These are phyloP conservation scores for Nothomitra cinnamomea DNA, from an alignment of 2,329 filamentous ascomycete species.

Conservation along the genomic window DNA sequence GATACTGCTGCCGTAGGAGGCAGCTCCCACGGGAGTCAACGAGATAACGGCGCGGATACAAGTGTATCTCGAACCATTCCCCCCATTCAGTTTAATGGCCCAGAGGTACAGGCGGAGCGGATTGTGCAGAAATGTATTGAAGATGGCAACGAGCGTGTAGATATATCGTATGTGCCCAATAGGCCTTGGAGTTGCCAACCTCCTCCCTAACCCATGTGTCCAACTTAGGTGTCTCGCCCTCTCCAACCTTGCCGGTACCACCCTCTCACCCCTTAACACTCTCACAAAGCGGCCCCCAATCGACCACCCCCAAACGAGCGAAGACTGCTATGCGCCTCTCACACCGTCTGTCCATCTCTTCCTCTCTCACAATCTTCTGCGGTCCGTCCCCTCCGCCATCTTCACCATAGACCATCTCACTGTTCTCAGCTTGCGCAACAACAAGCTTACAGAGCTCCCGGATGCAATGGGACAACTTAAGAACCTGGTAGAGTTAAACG, in stretches of 20 bases:
- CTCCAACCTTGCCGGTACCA: constrained; percentile 36
- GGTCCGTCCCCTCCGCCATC: constrained; percentile 38
- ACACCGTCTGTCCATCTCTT: constrained; percentile 44
- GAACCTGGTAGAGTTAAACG: constrained; percentile 44
- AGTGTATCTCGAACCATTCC: neutral
- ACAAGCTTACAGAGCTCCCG: constrained; percentile 43
- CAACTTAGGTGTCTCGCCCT: constrained; percentile 29
- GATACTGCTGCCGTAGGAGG: neutral
- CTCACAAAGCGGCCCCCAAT: constrained; percentile 28
- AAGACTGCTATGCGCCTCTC: constrained; percentile 39
- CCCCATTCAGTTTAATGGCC: constrained; percentile 13
- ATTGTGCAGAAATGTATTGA: constrained; percentile 38
- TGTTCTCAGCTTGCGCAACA: constrained; percentile 48
- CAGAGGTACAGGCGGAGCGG: constrained; percentile 23
- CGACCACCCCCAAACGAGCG: constrained; percentile 30
- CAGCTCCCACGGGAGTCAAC: neutral
- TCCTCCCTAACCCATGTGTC: neutral
- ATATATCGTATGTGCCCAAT: constrained; percentile 39
- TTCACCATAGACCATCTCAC: constrained; percentile 45
- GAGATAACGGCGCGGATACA: neutral
- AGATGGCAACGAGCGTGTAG: constrained; percentile 38
- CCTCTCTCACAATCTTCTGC: constrained; percentile 41
- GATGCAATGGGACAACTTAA: constrained; percentile 38
- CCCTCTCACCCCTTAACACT: constrained; percentile 35
- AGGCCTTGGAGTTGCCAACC: neutral